Percentiles rank a stretch among this genome's conserved stretches.
Conservation (phyloP, 2,329 filamentous ascomycete species). For the Pseudogymnoascus sp. region DNA sequence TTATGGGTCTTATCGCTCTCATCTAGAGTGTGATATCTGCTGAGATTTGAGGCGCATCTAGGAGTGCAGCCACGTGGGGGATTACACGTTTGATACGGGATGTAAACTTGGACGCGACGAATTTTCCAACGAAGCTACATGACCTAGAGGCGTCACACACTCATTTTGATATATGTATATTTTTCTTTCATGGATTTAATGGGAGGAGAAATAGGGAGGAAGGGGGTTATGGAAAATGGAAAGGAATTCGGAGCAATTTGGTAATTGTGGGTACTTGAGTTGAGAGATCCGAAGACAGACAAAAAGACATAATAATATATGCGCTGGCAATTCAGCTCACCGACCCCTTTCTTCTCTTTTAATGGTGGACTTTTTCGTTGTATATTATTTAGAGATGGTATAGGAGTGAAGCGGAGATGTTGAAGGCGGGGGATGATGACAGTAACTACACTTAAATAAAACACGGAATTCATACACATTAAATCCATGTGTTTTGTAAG, state of each 20-base stretch:
- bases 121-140: constrained; percentile 7
- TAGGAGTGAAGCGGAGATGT: not conserved
- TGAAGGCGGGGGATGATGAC: not conserved
- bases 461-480: not conserved
- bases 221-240: not conserved
- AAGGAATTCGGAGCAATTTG: not conserved
- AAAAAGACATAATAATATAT: not conserved
- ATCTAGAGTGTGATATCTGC: not conserved
- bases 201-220: not conserved
- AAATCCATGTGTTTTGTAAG: not conserved
- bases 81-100: not conserved
- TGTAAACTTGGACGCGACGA: not conserved
- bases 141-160: constrained; percentile 2
- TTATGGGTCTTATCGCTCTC: constrained; percentile 23
- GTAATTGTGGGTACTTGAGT: constrained; percentile 2
- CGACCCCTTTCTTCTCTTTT: not conserved
- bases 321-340: not conserved
- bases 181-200: not conserved
- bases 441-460: not conserved
- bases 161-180: constrained; percentile 1
- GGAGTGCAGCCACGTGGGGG: not conserved
- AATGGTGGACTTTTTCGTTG: not conserved
- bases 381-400: not conserved
- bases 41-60: not conserved
- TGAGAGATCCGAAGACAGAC: not conserved